Evolutionary conservation across 83 land plant genomes (phyloP).

Genomic region (Isoetes engelmannii): DNA sequence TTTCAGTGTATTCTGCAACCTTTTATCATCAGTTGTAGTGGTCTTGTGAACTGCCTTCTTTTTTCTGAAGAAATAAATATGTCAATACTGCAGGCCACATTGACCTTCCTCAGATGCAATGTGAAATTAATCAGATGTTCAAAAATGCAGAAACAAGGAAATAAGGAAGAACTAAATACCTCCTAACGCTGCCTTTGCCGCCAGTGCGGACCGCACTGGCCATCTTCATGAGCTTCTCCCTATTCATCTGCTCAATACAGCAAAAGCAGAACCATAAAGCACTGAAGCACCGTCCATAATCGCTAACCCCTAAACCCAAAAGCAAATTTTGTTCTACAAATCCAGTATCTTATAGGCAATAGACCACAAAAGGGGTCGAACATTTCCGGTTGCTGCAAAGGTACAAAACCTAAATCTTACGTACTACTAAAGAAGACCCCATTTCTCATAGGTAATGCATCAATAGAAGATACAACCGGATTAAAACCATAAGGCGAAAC

Average conservation of each 20-base stretch:
- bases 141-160: not conserved
- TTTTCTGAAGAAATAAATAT: constrained; percentile 18
- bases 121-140: not conserved
- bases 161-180: constrained; percentile 35
- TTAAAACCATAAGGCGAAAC: too few relatives aligned
- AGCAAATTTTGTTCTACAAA: too few relatives aligned
- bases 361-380: too few relatives aligned
- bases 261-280: constrained; percentile 19
- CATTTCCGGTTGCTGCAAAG: too few relatives aligned
- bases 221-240: constrained; percentile 81
- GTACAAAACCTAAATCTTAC: too few relatives aligned
- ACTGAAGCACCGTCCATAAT: constrained; percentile 5
- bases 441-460: too few relatives aligned
- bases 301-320: too few relatives aligned
- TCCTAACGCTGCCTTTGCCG: constrained; percentile 67
- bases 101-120: too few relatives aligned
- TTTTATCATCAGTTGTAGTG: constrained; percentile 35
- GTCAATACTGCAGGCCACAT: not conserved
- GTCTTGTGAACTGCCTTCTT: constrained; percentile 43
- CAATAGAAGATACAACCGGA: too few relatives aligned
- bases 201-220: constrained; percentile 86
- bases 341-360: too few relatives aligned
- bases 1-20: constrained; percentile 37
- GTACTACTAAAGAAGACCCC: too few relatives aligned
- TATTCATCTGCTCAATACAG: constrained; percentile 44